These are phyloP conservation scores for Capsella rubella DNA, from an alignment of 441 rosid species.

Conservation along the genomic window DNA sequence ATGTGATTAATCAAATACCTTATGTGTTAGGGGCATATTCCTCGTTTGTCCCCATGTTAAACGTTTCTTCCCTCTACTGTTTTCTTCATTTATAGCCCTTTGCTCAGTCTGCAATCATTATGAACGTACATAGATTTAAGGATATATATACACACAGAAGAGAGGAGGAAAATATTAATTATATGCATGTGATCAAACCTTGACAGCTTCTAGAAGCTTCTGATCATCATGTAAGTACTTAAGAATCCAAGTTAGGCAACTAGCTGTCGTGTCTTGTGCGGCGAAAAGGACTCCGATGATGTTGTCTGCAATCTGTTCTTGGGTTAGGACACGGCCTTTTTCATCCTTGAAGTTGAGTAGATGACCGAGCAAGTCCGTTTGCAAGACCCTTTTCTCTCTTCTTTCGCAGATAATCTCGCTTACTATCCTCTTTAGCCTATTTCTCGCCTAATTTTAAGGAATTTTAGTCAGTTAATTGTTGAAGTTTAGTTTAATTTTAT, in stretches of 20 bases:
- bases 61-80: constrained; percentile 55
- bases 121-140: background rate
- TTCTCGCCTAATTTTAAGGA: constrained; percentile 66
- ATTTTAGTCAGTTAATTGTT: background rate
- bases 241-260: constrained; percentile 85
- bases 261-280: constrained; percentile 96
- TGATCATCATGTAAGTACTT: constrained; percentile 77
- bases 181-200: constrained; percentile 53
- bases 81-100: constrained; percentile 56
- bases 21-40: constrained; percentile 78
- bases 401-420: constrained; percentile 67
- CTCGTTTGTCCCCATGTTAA: constrained; percentile 85
- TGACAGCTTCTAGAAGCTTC: constrained; percentile 73
- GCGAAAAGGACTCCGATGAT: constrained; percentile 98
- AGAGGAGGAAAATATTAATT: background rate
- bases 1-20: constrained; percentile 50
- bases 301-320: constrained; percentile 78
- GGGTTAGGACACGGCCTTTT: constrained; percentile 51
- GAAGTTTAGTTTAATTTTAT: background rate
- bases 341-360: constrained; percentile 60
- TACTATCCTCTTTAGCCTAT: constrained; percentile 59
- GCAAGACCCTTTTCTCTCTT: constrained; percentile 63
- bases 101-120: constrained; percentile 74
- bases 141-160: background rate
- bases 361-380: constrained; percentile 65